phyloP scores from a whole-genome alignment of 768 basidiomycete genomes.

The Boletellus sp. region DNA sequence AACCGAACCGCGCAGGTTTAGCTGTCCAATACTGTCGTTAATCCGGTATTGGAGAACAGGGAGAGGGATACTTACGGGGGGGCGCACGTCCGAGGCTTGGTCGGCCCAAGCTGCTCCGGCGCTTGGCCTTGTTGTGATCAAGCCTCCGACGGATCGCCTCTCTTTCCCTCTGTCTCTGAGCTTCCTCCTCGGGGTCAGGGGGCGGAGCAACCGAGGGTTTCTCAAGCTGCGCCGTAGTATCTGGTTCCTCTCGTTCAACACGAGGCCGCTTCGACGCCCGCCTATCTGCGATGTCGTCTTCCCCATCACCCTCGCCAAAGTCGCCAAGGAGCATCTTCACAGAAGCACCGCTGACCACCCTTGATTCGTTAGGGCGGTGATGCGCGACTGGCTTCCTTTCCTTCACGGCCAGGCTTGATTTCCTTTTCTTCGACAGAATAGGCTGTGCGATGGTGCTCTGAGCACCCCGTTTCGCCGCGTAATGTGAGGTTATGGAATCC shows the following conservation, averaged over 20 bases:
- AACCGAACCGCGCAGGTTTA: slow-evolving; percentile 57
- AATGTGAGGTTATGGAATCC: slow-evolving; percentile 65
- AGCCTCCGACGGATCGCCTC: slow-evolving; percentile 63
- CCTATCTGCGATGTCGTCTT: slow-evolving; percentile 35
- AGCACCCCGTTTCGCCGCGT: slow-evolving; percentile 39
- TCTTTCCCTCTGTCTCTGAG: slow-evolving; percentile 41
- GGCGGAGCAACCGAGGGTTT: slow-evolving; percentile 35
- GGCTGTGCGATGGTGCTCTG: slow-evolving; percentile 19
- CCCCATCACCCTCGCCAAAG: slow-evolving; percentile 51
- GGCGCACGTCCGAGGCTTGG: slow-evolving; percentile 39
- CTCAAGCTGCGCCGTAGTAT: slow-evolving; percentile 24
- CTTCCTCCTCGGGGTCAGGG: slow-evolving; percentile 26
- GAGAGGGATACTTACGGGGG: slow-evolving; percentile 34
- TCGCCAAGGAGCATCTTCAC: slow-evolving; percentile 47
- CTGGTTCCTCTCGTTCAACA: slow-evolving; percentile 30
- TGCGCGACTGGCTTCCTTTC: slow-evolving; percentile 20
- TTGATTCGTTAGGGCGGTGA: slow-evolving; percentile 24
- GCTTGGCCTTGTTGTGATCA: slow-evolving; percentile 61
- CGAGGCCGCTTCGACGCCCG: slow-evolving; percentile 45
- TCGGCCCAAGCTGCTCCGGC: slow-evolving; percentile 64
- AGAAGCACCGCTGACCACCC: slow-evolving; percentile 24
- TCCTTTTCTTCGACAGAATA: slow-evolving; percentile 38
- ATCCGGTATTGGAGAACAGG: background rate
- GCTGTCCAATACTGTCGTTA: slow-evolving; percentile 27
- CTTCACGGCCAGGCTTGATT: slow-evolving; percentile 48